These are phyloP conservation scores for Hypsizygus ulmarius DNA, from an alignment of 1,284 basidiomycete genomes.

Conservation along the genomic window DNA sequence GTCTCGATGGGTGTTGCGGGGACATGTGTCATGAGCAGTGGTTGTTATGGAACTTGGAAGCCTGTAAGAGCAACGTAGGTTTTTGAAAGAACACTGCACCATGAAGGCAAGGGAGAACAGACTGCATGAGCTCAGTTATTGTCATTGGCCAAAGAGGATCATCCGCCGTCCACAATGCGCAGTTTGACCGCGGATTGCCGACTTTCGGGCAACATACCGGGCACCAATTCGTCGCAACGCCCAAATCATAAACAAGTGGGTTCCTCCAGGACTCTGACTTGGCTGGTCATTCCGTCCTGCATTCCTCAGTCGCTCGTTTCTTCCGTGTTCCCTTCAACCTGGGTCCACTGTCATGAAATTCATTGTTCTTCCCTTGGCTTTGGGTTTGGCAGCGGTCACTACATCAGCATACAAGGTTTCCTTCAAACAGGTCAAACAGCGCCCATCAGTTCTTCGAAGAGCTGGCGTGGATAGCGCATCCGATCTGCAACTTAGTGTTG, in stretches of 20 bases:
- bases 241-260: constrained; percentile 19
- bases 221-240: not conserved
- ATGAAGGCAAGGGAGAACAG: no score
- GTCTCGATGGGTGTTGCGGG: no score
- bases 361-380: constrained; percentile 24
- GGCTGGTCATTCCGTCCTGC: constrained; percentile 14
- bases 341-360: constrained; percentile 32
- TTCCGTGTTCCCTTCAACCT: constrained; percentile 14
- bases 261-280: constrained; percentile 13
- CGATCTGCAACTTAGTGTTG: constrained; percentile 29
- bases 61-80: no score
- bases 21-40: no score
- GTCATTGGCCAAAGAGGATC: no score
- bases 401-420: constrained; percentile 38
- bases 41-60: no score
- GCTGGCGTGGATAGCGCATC: constrained; percentile 21
- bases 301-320: constrained; percentile 21
- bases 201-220: not conserved
- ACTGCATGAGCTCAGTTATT: no score
- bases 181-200: not conserved
- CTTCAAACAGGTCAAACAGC: constrained; percentile 38
- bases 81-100: no score
- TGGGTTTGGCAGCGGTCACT: constrained; percentile 28
- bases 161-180: no score
- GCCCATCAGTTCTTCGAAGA: constrained; percentile 30